Evolutionary conservation across 225 moss, liverwort and hornwort genomes (phyloP).

Genomic region (Anthoceros angustus): DNA sequence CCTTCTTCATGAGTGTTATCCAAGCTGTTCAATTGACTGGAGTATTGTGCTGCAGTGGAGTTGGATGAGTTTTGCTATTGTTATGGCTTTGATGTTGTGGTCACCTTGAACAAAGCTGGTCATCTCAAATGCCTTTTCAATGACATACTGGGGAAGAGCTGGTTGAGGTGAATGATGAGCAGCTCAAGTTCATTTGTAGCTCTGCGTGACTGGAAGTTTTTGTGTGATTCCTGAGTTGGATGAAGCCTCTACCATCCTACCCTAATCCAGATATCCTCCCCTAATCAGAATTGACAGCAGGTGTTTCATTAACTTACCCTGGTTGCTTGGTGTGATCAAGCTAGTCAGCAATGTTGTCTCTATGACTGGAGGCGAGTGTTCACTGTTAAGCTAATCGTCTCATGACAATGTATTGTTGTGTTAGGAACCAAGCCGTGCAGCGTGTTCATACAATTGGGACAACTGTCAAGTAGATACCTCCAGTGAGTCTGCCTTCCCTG

Average conservation of each 20-base stretch:
- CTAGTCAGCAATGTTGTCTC: too few relatives aligned
- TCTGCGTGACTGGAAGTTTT: too few relatives aligned
- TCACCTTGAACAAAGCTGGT: neutral
- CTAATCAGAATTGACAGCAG: too few relatives aligned
- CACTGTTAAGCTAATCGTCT: neutral
- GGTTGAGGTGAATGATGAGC: too few relatives aligned
- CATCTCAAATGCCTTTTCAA: neutral
- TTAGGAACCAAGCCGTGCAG: neutral
- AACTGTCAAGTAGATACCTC: neutral
- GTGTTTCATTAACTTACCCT: too few relatives aligned
- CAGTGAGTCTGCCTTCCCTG: neutral
- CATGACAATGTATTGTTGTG: neutral
- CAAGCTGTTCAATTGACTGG: neutral
- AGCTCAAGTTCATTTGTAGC: too few relatives aligned
- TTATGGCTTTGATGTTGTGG: neutral
- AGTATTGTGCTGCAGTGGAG: constrained; percentile 5
- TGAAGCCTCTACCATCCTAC: too few relatives aligned
- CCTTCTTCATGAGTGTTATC: neutral
- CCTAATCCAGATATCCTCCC: too few relatives aligned
- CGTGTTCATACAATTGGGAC: neutral
- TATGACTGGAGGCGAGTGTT: too few relatives aligned
- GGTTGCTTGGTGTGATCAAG: too few relatives aligned
- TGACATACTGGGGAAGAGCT: neutral
- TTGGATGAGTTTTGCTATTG: neutral
- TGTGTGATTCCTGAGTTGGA: too few relatives aligned